phyloP scores from a whole-genome alignment of 352 stramenopile species.

The Phytophthora nicotianae region DNA sequence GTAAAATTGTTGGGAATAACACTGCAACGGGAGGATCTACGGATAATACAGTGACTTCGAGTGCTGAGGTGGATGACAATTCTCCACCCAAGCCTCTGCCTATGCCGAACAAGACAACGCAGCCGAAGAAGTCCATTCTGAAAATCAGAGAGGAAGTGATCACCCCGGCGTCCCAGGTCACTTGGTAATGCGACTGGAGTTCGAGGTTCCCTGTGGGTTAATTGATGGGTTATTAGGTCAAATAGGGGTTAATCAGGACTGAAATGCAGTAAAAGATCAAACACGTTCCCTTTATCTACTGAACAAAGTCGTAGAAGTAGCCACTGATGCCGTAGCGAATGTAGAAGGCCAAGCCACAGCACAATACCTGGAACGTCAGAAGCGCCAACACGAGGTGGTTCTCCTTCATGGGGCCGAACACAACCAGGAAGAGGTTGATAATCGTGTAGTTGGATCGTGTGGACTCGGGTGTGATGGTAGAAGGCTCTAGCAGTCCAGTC shows the following conservation, averaged over 20 bases:
- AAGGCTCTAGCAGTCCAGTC: constrained; percentile 93
- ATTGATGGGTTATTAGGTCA: too few relatives aligned
- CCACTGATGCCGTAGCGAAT: constrained; percentile 85
- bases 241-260: background rate
- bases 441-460: constrained; percentile 89
- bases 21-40: background rate
- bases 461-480: constrained; percentile 88
- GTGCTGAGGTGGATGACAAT: constrained; percentile 14
- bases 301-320: constrained; percentile 90
- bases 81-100: constrained; percentile 34
- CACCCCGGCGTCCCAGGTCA: constrained; percentile 41
- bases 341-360: constrained; percentile 79
- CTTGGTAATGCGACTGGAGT: constrained; percentile 21
- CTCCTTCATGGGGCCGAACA: constrained; percentile 87
- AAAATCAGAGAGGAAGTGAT: constrained; percentile 47
- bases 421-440: constrained; percentile 87
- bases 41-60: background rate
- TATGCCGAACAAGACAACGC: constrained; percentile 45
- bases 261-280: constrained; percentile 16
- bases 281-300: constrained; percentile 46
- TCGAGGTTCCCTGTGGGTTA: too few relatives aligned
- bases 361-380: constrained; percentile 78
- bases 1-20: constrained; percentile 33
- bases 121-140: constrained; percentile 63
- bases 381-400: constrained; percentile 68